phyloP scores from a whole-genome alignment of 2,329 filamentous ascomycete species.

The Paecilomyces dactylethromorphus region DNA sequence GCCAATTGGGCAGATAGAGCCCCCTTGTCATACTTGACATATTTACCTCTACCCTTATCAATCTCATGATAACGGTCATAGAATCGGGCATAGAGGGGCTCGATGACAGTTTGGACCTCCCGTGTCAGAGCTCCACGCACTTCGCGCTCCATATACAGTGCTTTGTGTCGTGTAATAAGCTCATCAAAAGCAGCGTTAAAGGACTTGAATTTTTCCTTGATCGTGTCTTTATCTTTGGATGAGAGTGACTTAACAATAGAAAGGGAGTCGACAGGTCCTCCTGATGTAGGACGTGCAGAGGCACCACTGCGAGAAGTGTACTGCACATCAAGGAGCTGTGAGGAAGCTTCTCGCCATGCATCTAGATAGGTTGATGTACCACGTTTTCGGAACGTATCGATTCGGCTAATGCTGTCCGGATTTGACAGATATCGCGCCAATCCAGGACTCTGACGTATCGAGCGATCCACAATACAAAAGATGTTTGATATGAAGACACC shows the following conservation, averaged over 20 bases:
- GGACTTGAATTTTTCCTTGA: constrained; percentile 89
- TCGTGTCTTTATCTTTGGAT: constrained; percentile 89
- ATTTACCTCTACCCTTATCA: constrained; percentile 96
- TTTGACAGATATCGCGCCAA: constrained; percentile 61
- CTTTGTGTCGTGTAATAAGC: constrained; percentile 73
- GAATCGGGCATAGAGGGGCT: constrained; percentile 90
- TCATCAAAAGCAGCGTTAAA: constrained; percentile 93
- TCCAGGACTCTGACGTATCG: constrained; percentile 69
- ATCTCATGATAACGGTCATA: constrained; percentile 97
- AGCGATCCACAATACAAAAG: constrained; percentile 74
- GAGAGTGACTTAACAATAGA: constrained; percentile 76
- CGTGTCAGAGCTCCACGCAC: constrained; percentile 72
- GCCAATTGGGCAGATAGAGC: constrained; percentile 61
- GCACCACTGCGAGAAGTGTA: constrained; percentile 66
- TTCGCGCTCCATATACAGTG: constrained; percentile 82
- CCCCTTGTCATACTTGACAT: constrained; percentile 93
- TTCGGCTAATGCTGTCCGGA: constrained; percentile 55
- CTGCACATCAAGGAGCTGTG: constrained; percentile 80
- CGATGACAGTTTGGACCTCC: constrained; percentile 85
- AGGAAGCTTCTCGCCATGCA: constrained; percentile 80
- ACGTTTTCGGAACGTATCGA: constrained; percentile 85
- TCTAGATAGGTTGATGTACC: constrained; percentile 75
- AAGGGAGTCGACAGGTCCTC: constrained; percentile 62
- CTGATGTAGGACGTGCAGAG: constrained; percentile 61
- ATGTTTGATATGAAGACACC: constrained; percentile 91